phyloP scores from a whole-genome alignment of 1,284 basidiomycete species.

The Volvariella surrecta region DNA sequence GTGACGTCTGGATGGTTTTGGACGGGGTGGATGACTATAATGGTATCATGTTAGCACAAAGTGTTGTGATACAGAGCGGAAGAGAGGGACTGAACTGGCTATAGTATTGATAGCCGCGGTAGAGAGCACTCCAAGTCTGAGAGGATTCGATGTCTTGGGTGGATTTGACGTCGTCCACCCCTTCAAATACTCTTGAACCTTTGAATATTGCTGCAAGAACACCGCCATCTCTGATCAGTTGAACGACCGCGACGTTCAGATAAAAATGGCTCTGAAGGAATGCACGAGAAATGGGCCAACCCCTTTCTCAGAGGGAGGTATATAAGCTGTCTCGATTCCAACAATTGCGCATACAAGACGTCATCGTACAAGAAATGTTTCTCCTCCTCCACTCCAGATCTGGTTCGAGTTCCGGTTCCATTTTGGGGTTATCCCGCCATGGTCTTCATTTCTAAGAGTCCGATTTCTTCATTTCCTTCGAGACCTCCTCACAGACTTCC shows the following conservation, averaged over 20 bases:
- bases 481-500: constrained; percentile 27
- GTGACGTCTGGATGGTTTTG: constrained; percentile 42
- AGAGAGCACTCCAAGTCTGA: constrained; percentile 19
- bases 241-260: no score
- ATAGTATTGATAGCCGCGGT: constrained; percentile 15
- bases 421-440: no score
- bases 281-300: no score
- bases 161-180: constrained; percentile 13
- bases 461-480: constrained; percentile 13
- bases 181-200: constrained; percentile 14
- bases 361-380: no score
- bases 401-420: no score
- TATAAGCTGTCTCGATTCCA: no score
- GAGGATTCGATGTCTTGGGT: constrained; percentile 12
- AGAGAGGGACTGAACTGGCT: constrained; percentile 10
- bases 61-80: constrained; percentile 47
- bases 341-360: no score
- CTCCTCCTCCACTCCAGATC: no score
- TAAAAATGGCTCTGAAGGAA: no score
- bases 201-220: constrained; percentile 11
- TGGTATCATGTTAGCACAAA: constrained; percentile 12
- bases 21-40: constrained; percentile 36
- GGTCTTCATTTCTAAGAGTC: no score
- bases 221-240: constrained; percentile 15
- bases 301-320: no score